phyloP scores from a whole-genome alignment of 176 grass and related monocot species.

The Bolboschoenus planiculmis region DNA sequence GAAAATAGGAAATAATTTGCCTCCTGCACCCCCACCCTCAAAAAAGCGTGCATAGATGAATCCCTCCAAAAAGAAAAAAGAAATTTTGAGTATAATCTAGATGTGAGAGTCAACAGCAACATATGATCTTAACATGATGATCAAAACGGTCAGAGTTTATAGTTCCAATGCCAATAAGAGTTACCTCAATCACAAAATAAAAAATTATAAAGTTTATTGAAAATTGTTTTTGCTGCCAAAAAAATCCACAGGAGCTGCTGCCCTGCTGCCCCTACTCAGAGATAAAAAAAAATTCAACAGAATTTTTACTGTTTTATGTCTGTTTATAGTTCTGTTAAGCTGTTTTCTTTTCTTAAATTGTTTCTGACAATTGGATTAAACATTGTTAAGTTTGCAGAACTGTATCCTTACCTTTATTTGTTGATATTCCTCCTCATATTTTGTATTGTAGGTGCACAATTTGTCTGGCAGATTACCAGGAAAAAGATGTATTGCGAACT shows the following conservation, averaged over 20 bases:
- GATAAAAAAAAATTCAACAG: neutral
- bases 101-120: neutral
- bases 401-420: neutral
- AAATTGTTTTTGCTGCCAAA: neutral
- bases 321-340: neutral
- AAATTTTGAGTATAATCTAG: neutral
- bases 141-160: neutral
- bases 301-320: neutral
- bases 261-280: neutral
- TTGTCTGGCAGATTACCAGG: conserved; percentile 79
- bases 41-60: too few relatives aligned
- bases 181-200: neutral
- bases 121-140: neutral
- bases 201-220: neutral
- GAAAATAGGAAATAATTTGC: neutral
- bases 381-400: conserved; percentile 24
- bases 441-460: conserved; percentile 29
- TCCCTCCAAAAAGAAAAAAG: neutral
- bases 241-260: neutral
- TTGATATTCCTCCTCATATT: neutral
- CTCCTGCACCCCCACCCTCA: too few relatives aligned
- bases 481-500: conserved; percentile 49
- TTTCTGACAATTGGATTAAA: neutral
- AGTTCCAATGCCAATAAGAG: neutral
- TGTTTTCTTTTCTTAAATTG: neutral